These are phyloP conservation scores for Cladophialophora psammophila DNA, from an alignment of 2,329 filamentous ascomycete genomes.

Conservation along the genomic window DNA sequence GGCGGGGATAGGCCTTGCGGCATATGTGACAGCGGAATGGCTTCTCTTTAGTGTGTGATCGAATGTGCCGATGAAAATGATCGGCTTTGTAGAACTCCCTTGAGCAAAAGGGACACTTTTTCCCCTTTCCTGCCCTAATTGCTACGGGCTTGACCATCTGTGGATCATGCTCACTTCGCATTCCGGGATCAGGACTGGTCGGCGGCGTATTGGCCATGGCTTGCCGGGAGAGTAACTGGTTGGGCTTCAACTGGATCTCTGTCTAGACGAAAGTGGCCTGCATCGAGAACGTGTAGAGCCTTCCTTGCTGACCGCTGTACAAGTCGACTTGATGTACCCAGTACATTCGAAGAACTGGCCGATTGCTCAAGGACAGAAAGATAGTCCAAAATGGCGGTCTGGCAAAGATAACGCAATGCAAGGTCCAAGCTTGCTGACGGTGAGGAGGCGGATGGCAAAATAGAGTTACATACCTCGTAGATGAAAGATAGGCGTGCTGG, in stretches of 20 bases:
- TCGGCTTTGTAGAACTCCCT: conserved; percentile 43
- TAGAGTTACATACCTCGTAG: background rate
- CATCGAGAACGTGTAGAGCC: background rate
- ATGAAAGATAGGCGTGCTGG: background rate
- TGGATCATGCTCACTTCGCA: background rate
- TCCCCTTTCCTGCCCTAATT: conserved; percentile 1
- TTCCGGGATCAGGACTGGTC: background rate
- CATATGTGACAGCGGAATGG: conserved; percentile 43
- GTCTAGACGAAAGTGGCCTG: background rate
- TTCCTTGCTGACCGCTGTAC: background rate
- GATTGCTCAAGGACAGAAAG: background rate
- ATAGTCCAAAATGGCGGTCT: background rate
- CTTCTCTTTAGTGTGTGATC: conserved; percentile 45
- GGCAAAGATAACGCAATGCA: background rate
- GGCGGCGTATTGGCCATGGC: background rate
- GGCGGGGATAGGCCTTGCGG: conserved; percentile 41
- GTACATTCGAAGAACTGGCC: background rate
- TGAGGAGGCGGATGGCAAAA: background rate
- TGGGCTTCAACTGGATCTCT: background rate
- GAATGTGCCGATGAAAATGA: conserved; percentile 44
- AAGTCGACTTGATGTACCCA: background rate
- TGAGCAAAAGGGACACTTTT: conserved; percentile 40
- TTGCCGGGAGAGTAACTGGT: background rate
- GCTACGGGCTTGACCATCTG: background rate
- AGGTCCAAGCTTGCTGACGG: background rate